Base-by-base conservation (phyloP, 345 rosid species). In the Ailanthus altissimus region DNA sequence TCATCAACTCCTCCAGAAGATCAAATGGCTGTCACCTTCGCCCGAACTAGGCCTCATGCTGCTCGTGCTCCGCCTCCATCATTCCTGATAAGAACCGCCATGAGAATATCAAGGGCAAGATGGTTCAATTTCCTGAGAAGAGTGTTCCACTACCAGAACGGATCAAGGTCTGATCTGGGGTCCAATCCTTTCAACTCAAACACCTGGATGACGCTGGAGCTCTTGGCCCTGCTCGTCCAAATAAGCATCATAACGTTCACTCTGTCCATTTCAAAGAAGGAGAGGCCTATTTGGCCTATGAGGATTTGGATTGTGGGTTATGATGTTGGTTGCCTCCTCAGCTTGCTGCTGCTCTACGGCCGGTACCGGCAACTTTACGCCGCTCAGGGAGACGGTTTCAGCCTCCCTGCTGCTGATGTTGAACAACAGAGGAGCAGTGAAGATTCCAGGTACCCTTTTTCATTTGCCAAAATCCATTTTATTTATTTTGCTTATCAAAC, bases 91-190 rank as follows among this genome's bases (percentile, higher is more conserved):
- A 86, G 96, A 80, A 73, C 73, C 26, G 99, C 95, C 42, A 85
- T 91, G 92, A 92, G 90, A 84, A 79, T 94, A 25, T 97, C 97
- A 13, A 91, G 99, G 85, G 92, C 98, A 21, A 89, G 98, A 80
- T 94, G 98, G 98, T 97, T 94, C 73, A 84, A 81, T 51, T 94
- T 97, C 90, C 84, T 90, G 73, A 94, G 99, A 73, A 92, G 99
- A 79, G 97, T 94, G 4, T 97, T 94, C 78, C 99, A 97, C 20
- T 94, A 94, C 86, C 99, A 97, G 80, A 97, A 97, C 79, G 96
- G 97, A 23, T 89, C 93, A 28, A 88, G 92, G 62, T 91, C 97
- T 1, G 90, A 94, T 80, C 95, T 92, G 45, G 97, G 97, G 42
- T 86, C 98, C 0, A 92, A 96, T 77, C 99, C 99, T 79, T 94